phyloP scores from a whole-genome alignment of 2,329 filamentous ascomycete genomes.

The Colletotrichum higginsianum region DNA sequence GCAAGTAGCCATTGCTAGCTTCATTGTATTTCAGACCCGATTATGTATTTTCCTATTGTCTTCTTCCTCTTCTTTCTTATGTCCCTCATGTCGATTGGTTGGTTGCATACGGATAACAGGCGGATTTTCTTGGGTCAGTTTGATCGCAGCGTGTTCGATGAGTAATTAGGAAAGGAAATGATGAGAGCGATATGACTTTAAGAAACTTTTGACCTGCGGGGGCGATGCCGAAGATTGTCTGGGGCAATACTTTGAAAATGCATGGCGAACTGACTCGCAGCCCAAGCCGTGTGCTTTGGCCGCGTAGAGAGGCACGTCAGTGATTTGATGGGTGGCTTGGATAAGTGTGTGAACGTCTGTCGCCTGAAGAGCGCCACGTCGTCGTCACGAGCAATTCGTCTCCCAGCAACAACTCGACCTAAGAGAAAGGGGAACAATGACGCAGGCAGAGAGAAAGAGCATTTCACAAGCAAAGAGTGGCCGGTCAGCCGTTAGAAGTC shows the following conservation, averaged over 20 bases:
- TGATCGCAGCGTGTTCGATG: slow-evolving; percentile 2
- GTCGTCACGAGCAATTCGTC: slow-evolving; percentile 3
- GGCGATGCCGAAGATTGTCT: not conserved
- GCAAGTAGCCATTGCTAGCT: not conserved
- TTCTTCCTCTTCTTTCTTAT: too few relatives aligned
- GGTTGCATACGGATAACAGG: slow-evolving; percentile 3
- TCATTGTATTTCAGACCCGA: not conserved
- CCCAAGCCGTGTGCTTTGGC: not conserved
- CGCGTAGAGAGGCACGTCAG: not conserved
- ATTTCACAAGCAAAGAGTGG: not conserved
- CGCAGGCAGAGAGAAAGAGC: too few relatives aligned
- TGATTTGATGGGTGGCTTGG: slow-evolving; percentile 19
- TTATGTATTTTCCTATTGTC: not conserved
- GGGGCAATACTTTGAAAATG: not conserved
- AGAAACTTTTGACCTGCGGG: slow-evolving; percentile 13
- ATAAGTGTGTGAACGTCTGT: slow-evolving; percentile 6
- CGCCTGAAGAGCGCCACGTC: slow-evolving; percentile 13
- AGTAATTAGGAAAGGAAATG: slow-evolving; percentile 5
- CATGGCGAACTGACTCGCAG: slow-evolving; percentile 25
- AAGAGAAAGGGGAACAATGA: not conserved
- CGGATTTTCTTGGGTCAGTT: not conserved
- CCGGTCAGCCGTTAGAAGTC: not conserved
- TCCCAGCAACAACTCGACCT: slow-evolving; percentile 10
- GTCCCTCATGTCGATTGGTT: not conserved
- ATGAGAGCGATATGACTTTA: slow-evolving; percentile 21